phyloP scores from a whole-genome alignment of 768 basidiomycete species.

The Mycena maculata region DNA sequence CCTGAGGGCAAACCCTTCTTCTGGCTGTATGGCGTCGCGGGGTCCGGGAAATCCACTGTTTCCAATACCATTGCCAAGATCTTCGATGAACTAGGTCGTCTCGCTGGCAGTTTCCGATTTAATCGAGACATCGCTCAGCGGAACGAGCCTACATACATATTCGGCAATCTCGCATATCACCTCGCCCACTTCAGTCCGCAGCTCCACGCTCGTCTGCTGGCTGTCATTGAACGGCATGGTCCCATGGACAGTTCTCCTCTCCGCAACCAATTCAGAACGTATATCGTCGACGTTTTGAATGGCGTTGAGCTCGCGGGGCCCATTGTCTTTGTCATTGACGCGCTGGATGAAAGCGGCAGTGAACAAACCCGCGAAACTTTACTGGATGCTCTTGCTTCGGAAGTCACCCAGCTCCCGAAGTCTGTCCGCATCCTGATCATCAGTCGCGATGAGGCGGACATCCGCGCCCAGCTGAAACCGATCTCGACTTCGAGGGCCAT shows the following conservation, averaged over 20 bases:
- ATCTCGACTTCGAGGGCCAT: constrained; percentile 5
- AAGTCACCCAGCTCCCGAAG: constrained; percentile 5
- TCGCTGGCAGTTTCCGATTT: constrained; percentile 20
- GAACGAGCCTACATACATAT: constrained; percentile 10
- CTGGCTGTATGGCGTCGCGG: constrained; percentile 16
- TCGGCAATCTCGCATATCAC: constrained; percentile 20
- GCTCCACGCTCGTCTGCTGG: background rate
- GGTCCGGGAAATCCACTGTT: constrained; percentile 23
- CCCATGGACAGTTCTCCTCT: constrained; percentile 15
- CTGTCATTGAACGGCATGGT: constrained; percentile 6
- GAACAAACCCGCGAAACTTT: background rate
- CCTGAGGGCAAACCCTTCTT: background rate
- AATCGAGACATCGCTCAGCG: constrained; percentile 1
- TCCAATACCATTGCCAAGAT: constrained; percentile 15
- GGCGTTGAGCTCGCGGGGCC: constrained; percentile 3
- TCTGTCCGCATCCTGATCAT: constrained; percentile 3
- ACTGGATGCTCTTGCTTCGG: constrained; percentile 9
- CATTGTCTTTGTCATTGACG: constrained; percentile 22
- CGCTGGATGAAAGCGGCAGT: constrained; percentile 20
- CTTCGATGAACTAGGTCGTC: constrained; percentile 4
- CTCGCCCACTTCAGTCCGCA: constrained; percentile 14
- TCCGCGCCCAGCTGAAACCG: background rate
- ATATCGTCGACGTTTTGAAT: constrained; percentile 8
- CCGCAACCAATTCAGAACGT: constrained; percentile 9
- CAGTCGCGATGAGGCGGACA: constrained; percentile 22